Percentiles rank a stretch among this genome's conserved stretches.
phyloP scores from a whole-genome alignment of 2,329 filamentous ascomycete genomes.

The Dryadomyces quercivorus region DNA sequence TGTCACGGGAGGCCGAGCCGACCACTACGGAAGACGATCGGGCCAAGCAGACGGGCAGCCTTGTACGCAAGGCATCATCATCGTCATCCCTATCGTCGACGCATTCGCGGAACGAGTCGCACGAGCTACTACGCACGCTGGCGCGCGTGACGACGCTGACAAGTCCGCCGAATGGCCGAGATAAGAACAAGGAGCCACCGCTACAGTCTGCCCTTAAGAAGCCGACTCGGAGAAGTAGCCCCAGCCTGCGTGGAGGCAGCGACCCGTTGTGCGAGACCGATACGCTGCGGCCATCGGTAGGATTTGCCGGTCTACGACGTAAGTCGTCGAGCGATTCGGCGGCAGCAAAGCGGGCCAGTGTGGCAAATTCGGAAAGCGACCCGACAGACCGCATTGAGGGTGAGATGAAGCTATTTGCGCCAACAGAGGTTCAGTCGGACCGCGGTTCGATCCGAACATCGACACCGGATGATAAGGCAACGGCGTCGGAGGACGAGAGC shows the following conservation, averaged over 20 bases:
- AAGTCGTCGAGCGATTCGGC: slow-evolving; percentile 32
- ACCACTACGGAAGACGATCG: background rate
- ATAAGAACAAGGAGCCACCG: slow-evolving; percentile 2
- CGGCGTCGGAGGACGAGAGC: slow-evolving; percentile 9
- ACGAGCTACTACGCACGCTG: slow-evolving; percentile 36
- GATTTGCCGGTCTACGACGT: slow-evolving; percentile 32
- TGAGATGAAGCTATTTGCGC: slow-evolving; percentile 45
- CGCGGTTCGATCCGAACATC: slow-evolving; percentile 38
- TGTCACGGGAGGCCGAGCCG: slow-evolving; percentile 4
- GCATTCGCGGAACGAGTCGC: slow-evolving; percentile 26
- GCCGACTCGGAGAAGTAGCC: background rate
- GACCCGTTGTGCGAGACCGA: slow-evolving; percentile 1
- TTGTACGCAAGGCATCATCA: background rate
- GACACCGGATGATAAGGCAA: slow-evolving; percentile 27
- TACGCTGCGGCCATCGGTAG: slow-evolving; percentile 23
- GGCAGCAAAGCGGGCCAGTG: slow-evolving; percentile 33
- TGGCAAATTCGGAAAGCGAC: slow-evolving; percentile 36
- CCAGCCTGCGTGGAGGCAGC: background rate
- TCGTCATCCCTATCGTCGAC: slow-evolving; percentile 5
- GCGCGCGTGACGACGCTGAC: slow-evolving; percentile 23
- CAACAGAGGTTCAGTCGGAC: slow-evolving; percentile 41
- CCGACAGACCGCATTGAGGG: slow-evolving; percentile 44
- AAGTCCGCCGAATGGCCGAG: background rate
- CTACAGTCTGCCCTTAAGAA: background rate
- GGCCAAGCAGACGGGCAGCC: background rate